Evolutionary conservation across 495 filamentous ascomycete species (phyloP), one percentile per base, ranked within the genome.

Genomic region (Halenospora varia): DNA sequence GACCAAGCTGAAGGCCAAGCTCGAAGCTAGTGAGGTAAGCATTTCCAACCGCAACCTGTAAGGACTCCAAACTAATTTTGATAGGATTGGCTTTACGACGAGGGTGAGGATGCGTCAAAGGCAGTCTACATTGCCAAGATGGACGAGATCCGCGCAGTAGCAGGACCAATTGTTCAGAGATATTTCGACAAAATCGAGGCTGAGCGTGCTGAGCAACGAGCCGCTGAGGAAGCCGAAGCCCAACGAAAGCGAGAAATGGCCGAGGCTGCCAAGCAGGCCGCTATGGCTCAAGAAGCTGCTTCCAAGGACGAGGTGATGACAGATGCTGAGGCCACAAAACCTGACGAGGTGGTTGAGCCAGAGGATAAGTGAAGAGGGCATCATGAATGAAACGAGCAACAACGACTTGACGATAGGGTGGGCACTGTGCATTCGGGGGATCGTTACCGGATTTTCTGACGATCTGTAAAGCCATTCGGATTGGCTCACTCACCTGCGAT

Each of bases 11-110:
- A 82, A 81, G 59, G 77, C 80, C 41, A 94, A 93, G 82, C 84
- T 96, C 50, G 86, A 85, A 56, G 75, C 83, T 25, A 84, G 75
- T 64, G 94, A 97, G 86, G 93, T 96, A 81, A 74, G 86, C 72
- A 10, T 18, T 54, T 15, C 10, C 17, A 10, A 2, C 8, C 13
- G 42, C 17, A 51, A 6, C 8, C 9, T 40, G 17, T 23, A 46
- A n/a, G 6, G 25, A 25, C 15, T 24, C 48, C 57, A 49, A 55
- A 41, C 11, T 17, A 23, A 18, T 4, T 23, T 11, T 29, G 51
- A 19, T 63, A 97, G 92, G 92, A 97, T 63, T 99, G 94, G 94
- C 84, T 99, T 53, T 97, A 98, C 75, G 92, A 96, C 63, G 94
- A 97, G 24, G 94, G 94, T 63, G 92, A 97, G 56, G 94, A 97